Evolutionary conservation across 441 rosid species (phyloP), one percentile per base, ranked within the genome.

Genomic region (Isatis lusitanica): DNA sequence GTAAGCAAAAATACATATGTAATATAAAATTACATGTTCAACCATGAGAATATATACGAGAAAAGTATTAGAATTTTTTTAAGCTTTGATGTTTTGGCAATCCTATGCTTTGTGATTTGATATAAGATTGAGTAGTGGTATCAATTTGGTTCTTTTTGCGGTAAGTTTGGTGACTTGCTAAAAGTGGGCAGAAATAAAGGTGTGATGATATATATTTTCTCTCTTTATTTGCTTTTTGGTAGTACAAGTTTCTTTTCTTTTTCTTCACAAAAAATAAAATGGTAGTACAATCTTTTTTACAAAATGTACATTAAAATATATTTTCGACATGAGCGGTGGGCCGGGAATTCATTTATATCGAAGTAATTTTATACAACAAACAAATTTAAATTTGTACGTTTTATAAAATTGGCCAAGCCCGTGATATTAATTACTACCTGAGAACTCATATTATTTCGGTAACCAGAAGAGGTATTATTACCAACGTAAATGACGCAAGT

Each of bases 1-100:
- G 35, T 6, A 31, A 16, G 63, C 18, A 4, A 55, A 40, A 36
- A 56, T 38, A 65, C 31, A 16, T 53, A 47, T 46, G 74, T 75
- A 63, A 69, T 42, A 26, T 61, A 13, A 17, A 55, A 17, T 46
- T 62, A 21, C 60, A 62, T 75, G 43, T 64, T 48, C 24, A 56
- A 39, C 15, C 11, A 70, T 50, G 56, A 64, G 38, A 70, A 47
- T 16, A 30, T 30, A 47, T 66, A 69, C 16, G 9, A 43, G 7
- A 31, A 51, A 50, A 21, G 2, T 40, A 30, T 40, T 9, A 56
- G 42, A 56, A 7, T 31, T 31, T 48, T 1, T 26, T 15, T 26
- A 7, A 21, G 33, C 12, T 12, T 26, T 21, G 28, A 15, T 38
- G 16, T 9, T 44, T 52, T 28, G 36, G 52, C 52, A 43, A 15